Evolutionary conservation across 331 rosid species (phyloP), one percentile per base, ranked within the genome.

Genomic region (Acacia pycnantha): DNA sequence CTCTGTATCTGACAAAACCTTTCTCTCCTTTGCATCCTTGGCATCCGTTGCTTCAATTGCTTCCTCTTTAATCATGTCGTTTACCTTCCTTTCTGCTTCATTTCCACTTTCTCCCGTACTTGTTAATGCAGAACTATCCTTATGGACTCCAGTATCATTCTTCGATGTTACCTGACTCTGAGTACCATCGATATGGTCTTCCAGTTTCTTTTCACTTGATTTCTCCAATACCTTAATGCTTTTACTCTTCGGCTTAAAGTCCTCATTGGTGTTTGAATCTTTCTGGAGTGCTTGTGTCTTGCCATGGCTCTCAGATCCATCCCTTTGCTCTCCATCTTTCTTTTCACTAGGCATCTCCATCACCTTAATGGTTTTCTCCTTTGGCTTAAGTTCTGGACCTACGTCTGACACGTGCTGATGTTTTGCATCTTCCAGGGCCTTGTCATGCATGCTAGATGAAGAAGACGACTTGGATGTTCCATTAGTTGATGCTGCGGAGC

Each of bases 1-100:
- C 80, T 87, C 92, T 26, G 4, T 41, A 44, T 86, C 93, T 3
- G 87, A 86, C 51, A 90, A 4, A 24, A 24, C 70, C 26, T 80
- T 77, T 70, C 53, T 78, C 71, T 71, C 74, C 3, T 3, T 58
- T 3, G 43, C 70, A 70, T 71, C 74, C 3, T 3, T 58, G 2
- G 43, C 70, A 70, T 53, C 59, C 53, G 37, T 69, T 22, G 59
- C 81, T 47, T 53, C 64, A 44, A 33, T 72, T 26, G 65, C 79
- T 47, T 81, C 31, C 53, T 83, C 80, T 15, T 47, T 58, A 22
- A 2, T n/a, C 67, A 24, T 7, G 19, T 46, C 77, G 35, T 76
- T 75, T 21, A 10, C 82, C 68, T 31, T 77, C 0, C 47, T 61
- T 12, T 37, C 73, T 43, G 18, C 70, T 81, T 80, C 70, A 14